Percentiles rank a stretch among this genome's conserved stretches.
Conservation (phyloP, 2,329 filamentous ascomycete genomes). For the Ceratocystis variospora region DNA sequence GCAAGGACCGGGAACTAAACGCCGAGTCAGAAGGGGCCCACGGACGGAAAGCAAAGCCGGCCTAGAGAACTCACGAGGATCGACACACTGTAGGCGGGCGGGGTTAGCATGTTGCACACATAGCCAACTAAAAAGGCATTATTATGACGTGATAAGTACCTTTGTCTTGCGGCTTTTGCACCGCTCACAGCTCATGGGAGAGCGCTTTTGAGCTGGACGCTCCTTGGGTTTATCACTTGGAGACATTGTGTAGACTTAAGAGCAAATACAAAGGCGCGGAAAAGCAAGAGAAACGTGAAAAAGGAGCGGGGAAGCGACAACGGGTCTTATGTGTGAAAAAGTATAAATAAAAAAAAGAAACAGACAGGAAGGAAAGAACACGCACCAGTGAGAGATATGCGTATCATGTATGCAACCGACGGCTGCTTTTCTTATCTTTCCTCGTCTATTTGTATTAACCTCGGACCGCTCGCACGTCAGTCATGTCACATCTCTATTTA, state of each 20-base stretch:
- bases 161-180: conserved; percentile 25
- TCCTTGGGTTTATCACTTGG: conserved; percentile 6
- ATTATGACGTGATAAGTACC: conserved; percentile 21
- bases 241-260: conserved; percentile 1
- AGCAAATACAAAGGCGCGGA: background rate
- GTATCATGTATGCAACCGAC: background rate
- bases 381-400: background rate
- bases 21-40: background rate
- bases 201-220: conserved; percentile 21
- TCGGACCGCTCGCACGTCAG: conserved; percentile 1
- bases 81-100: conserved; percentile 16
- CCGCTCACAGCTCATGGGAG: conserved; percentile 25
- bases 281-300: background rate
- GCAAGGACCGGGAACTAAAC: conserved; percentile 23
- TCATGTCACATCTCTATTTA: background rate
- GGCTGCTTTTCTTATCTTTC: background rate
- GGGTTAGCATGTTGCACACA: background rate
- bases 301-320: background rate
- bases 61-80: conserved; percentile 13
- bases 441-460: background rate
- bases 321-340: background rate
- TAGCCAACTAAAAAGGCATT: background rate
- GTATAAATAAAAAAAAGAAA: too few relatives aligned
- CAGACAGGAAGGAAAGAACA: background rate
- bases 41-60: background rate